phyloP scores from a whole-genome alignment of 768 basidiomycete genomes.

The Suillus americanus region DNA sequence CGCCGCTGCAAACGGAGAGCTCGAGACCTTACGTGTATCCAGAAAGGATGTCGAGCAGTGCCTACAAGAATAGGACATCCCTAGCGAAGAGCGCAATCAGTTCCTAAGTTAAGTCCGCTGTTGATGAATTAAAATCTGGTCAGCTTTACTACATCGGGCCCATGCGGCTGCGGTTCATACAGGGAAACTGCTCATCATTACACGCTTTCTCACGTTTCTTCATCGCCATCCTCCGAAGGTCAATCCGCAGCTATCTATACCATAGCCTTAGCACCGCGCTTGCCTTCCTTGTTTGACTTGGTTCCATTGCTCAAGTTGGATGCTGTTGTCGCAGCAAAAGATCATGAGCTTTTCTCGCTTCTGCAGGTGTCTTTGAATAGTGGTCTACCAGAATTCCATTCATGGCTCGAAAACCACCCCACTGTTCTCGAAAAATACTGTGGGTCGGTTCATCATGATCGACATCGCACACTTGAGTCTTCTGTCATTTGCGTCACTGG shows the following conservation, averaged over 20 bases:
- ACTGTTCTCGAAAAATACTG: slow-evolving; percentile 55
- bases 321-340: slow-evolving; percentile 61
- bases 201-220: slow-evolving; percentile 57
- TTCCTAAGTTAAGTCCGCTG: slow-evolving; percentile 59
- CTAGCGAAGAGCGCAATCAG: slow-evolving; percentile 56
- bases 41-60: slow-evolving; percentile 66
- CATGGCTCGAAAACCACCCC: slow-evolving; percentile 57
- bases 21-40: slow-evolving; percentile 60
- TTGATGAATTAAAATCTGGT: slow-evolving; percentile 57
- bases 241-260: slow-evolving; percentile 55
- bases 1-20: slow-evolving; percentile 59
- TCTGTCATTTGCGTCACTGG: slow-evolving; percentile 72
- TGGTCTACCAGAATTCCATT: slow-evolving; percentile 58
- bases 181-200: slow-evolving; percentile 68
- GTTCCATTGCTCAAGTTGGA: slow-evolving; percentile 79
- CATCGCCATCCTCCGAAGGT: slow-evolving; percentile 51
- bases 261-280: slow-evolving; percentile 64
- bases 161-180: too few relatives aligned
- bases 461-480: slow-evolving; percentile 28
- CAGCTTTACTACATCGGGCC: slow-evolving; percentile 55
- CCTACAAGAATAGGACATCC: slow-evolving; percentile 73
- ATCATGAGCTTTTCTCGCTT: slow-evolving; percentile 70
- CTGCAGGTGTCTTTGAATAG: slow-evolving; percentile 71
- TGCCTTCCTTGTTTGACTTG: slow-evolving; percentile 74
- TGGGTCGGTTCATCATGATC: slow-evolving; percentile 29